Percentiles rank a stretch among this genome's conserved stretches.
phyloP scores from a whole-genome alignment of 352 stramenopile species.

The Phytophthora syringae region DNA sequence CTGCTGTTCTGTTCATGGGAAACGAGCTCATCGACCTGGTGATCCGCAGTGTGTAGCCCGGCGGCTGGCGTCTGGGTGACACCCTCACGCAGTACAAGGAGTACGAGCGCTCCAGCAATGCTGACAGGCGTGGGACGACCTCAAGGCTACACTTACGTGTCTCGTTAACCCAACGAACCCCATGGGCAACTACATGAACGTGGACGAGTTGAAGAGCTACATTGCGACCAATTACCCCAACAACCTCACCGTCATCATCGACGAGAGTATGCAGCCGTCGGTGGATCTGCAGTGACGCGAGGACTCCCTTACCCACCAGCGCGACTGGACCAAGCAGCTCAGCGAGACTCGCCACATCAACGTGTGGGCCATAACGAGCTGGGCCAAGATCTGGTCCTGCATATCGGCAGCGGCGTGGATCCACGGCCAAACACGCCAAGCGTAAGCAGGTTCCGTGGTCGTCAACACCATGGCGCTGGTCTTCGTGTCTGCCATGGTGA shows the following conservation, averaged over 20 bases:
- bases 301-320: slow-evolving; percentile 88
- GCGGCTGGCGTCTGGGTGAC: too few species aligned
- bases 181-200: too few species aligned
- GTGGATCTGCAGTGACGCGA: slow-evolving; percentile 82
- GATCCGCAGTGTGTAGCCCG: too few species aligned
- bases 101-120: slow-evolving; percentile 85
- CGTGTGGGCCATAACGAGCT: too few species aligned
- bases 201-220: too few species aligned
- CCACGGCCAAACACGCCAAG: slow-evolving; percentile 83
- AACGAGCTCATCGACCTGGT: too few species aligned
- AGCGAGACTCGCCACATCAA: slow-evolving; percentile 88
- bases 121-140: slow-evolving; percentile 84
- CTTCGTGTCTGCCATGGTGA: slow-evolving; percentile 85
- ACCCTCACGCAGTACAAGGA: too few species aligned
- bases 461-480: slow-evolving; percentile 92
- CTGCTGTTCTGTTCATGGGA: too few species aligned
- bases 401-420: slow-evolving; percentile 90
- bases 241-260: slow-evolving; percentile 91
- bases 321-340: slow-evolving; percentile 80
- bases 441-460: slow-evolving; percentile 92
- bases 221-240: slow-evolving; percentile 84
- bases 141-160: slow-evolving; percentile 72
- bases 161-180: too few species aligned
- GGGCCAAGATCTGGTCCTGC: slow-evolving; percentile 94
- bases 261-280: slow-evolving; percentile 94